phyloP scores from a whole-genome alignment of 768 basidiomycete genomes.

The Strobilomyces echinocephalus region DNA sequence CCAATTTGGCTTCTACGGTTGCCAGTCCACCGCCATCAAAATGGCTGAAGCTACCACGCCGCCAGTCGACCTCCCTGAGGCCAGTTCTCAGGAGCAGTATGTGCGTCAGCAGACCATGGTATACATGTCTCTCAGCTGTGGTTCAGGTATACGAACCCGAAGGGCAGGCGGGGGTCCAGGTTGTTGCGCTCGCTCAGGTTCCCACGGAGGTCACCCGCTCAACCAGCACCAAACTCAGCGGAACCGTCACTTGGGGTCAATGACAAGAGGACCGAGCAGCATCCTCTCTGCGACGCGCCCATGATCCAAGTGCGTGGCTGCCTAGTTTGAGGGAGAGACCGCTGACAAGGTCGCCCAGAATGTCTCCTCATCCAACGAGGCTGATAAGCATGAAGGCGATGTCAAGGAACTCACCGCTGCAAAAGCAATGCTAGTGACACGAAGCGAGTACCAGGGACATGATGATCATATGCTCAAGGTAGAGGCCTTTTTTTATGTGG shows the following conservation, averaged over 20 bases:
- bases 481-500: neutral
- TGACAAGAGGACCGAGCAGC: neutral
- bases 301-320: neutral
- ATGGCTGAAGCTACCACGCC: neutral
- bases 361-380: too few species aligned
- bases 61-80: neutral
- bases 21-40: neutral
- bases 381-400: neutral
- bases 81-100: neutral
- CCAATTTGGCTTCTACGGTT: too few species aligned
- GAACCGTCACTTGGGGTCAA: too few species aligned
- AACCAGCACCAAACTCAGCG: too few species aligned
- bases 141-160: too few species aligned
- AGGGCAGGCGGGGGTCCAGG: too few species aligned
- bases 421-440: too few species aligned
- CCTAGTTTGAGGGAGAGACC: neutral
- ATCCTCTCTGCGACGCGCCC: neutral
- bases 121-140: too few species aligned
- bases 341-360: neutral
- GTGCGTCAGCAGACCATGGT: too few species aligned
- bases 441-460: neutral
- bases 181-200: neutral
- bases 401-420: neutral
- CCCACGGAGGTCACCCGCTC: too few species aligned
- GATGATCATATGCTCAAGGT: neutral